A percentile compares a stretch with the other conserved stretches of the same genome.
Evolutionary conservation across 768 basidiomycete species (phyloP).

Genomic region (Mycena polygramma): DNA sequence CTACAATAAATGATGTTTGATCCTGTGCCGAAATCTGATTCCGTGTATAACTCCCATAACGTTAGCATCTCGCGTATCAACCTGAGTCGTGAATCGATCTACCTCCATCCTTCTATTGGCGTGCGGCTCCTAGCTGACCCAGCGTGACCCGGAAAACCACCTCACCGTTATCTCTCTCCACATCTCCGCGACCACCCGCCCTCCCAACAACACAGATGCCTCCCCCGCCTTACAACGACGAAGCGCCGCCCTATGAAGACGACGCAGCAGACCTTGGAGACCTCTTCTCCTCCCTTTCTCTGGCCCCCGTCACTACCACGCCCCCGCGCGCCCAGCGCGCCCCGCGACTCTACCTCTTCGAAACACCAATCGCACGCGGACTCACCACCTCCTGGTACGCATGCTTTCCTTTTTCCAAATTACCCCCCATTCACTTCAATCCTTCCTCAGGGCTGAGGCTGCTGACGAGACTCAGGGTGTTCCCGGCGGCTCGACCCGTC

Average conservation of each 20-base stretch:
- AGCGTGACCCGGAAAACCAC: too few relatives aligned
- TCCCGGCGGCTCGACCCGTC: background rate
- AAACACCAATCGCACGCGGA: background rate
- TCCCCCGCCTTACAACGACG: too few relatives aligned
- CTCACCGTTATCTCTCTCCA: too few relatives aligned
- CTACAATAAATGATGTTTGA: background rate
- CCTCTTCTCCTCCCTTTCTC: too few relatives aligned
- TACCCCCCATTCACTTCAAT: background rate
- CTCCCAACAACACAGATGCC: too few relatives aligned
- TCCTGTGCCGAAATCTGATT: too few relatives aligned
- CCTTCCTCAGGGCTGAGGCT: background rate
- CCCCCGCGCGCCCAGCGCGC: too few relatives aligned
- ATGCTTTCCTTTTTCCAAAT: background rate
- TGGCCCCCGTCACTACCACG: too few relatives aligned
- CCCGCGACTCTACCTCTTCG: too few relatives aligned
- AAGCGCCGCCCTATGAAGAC: too few relatives aligned
- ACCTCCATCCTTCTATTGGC: background rate
- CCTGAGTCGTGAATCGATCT: background rate
- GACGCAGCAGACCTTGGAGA: too few relatives aligned
- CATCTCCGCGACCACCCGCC: too few relatives aligned
- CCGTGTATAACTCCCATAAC: background rate
- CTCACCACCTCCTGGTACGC: background rate
- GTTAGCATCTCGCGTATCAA: background rate
- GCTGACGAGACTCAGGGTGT: background rate
- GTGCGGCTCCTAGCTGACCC: background rate